Evolutionary conservation across 495 filamentous ascomycete species (phyloP).

Genomic region (Annulohypoxylon nitens): DNA sequence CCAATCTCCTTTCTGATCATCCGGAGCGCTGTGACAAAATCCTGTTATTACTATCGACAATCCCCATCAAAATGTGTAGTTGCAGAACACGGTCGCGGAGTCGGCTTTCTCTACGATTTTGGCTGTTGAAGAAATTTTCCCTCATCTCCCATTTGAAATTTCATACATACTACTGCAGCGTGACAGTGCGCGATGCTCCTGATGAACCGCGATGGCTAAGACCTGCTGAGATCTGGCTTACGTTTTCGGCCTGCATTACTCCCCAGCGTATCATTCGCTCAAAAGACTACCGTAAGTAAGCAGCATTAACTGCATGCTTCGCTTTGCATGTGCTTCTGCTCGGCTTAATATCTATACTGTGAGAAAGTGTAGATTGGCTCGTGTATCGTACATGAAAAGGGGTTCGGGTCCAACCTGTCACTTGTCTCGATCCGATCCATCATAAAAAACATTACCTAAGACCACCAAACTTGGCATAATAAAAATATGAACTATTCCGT

Average conservation of each 20-base stretch:
- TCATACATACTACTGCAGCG: slow-evolving; percentile 11
- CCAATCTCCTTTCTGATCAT: slow-evolving; percentile 11
- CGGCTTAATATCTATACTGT: slow-evolving; percentile 23
- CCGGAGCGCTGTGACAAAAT: slow-evolving; percentile 6
- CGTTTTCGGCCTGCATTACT: slow-evolving; percentile 30
- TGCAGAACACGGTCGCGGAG: slow-evolving; percentile 9
- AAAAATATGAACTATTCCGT: slow-evolving; percentile 13
- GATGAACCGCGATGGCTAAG: slow-evolving; percentile 37
- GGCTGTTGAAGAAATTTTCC: slow-evolving; percentile 25
- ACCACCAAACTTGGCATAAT: background rate
- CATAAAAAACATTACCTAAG: slow-evolving; percentile 20
- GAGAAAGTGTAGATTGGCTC: slow-evolving; percentile 29
- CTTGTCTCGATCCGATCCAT: slow-evolving; percentile 20
- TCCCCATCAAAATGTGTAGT: background rate
- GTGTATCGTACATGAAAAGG: slow-evolving; percentile 4
- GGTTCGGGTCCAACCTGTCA: slow-evolving; percentile 2
- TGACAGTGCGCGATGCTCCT: slow-evolving; percentile 32
- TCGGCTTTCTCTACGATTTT: slow-evolving; percentile 12
- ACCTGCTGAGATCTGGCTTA: slow-evolving; percentile 26
- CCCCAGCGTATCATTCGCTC: slow-evolving; percentile 25
- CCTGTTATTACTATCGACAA: background rate
- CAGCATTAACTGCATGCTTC: slow-evolving; percentile 8
- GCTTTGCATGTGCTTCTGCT: slow-evolving; percentile 24
- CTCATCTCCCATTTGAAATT: slow-evolving; percentile 9
- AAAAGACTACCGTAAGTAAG: background rate